phyloP scores from a whole-genome alignment of 192 early-diverging fungal species.

The Linnemannia zychae region DNA sequence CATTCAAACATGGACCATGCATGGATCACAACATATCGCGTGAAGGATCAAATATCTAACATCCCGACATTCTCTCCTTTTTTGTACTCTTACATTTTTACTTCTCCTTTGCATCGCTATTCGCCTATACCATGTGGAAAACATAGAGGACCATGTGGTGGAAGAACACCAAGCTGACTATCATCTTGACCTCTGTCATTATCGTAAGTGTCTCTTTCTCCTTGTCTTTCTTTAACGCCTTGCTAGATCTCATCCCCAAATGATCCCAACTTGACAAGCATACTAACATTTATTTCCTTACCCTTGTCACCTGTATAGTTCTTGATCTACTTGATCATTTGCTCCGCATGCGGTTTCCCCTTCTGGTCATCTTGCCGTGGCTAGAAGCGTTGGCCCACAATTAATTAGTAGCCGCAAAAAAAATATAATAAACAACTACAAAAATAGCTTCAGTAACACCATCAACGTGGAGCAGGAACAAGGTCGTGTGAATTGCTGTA shows the following conservation, averaged over 20 bases:
- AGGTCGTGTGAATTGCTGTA: background rate
- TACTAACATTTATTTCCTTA: conserved; percentile 9
- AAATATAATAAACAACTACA: background rate
- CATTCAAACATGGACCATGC: background rate
- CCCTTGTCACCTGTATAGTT: too few species aligned
- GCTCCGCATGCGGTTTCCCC: conserved; percentile 87
- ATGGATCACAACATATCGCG: too few species aligned
- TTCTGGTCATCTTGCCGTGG: conserved; percentile 44
- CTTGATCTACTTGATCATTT: conserved; percentile 81
- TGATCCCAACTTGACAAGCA: background rate
- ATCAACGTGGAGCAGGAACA: background rate
- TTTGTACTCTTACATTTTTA: conserved; percentile 3
- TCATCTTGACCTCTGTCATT: conserved; percentile 70
- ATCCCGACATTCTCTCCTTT: background rate
- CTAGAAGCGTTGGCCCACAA: background rate
- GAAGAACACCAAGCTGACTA: conserved; percentile 92
- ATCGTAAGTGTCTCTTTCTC: conserved; percentile 55
- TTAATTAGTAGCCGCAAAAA: background rate
- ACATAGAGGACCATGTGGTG: conserved; percentile 88
- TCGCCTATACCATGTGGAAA: background rate
- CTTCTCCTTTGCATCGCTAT: too few species aligned
- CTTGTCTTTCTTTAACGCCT: background rate
- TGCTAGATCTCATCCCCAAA: background rate
- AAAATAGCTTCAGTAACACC: background rate
- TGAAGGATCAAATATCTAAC: background rate